Conservation (phyloP, 108 stramenopile species). For the Schizochytrium sp. region DNA sequence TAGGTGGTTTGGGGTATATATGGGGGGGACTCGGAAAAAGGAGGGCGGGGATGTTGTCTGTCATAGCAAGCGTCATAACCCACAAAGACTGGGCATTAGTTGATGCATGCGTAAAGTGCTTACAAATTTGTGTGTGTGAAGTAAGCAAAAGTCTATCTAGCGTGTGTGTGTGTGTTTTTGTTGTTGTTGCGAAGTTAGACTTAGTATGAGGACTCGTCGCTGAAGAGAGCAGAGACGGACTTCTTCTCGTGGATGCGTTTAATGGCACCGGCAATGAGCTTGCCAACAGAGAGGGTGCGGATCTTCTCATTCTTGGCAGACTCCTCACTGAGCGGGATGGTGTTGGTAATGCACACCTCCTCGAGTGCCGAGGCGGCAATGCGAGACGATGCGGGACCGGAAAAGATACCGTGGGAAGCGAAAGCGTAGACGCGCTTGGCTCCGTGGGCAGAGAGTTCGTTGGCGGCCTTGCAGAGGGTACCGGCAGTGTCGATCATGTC, state of each 20-base stretch:
- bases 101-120: too few relatives aligned
- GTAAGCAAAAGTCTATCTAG: too few relatives aligned
- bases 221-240: constrained; percentile 98
- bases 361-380: constrained; percentile 94
- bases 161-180: too few relatives aligned
- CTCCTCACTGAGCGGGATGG: constrained; percentile 74
- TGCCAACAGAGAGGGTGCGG: constrained; percentile 93
- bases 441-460: constrained; percentile 90
- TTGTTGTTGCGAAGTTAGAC: background rate
- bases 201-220: constrained; percentile 45
- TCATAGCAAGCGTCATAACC: too few relatives aligned
- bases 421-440: constrained; percentile 98
- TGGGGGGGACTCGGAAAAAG: too few relatives aligned
- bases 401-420: constrained; percentile 97
- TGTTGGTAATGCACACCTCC: constrained; percentile 83
- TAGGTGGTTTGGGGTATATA: too few relatives aligned
- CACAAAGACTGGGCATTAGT: too few relatives aligned
- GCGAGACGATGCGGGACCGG: constrained; percentile 94
- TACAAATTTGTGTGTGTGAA: too few relatives aligned
- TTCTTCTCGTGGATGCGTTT: constrained; percentile 99
- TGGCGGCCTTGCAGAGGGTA: constrained; percentile 98
- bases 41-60: too few relatives aligned
- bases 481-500: constrained; percentile 99
- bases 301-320: constrained; percentile 85
- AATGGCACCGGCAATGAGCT: constrained; percentile 95